Base-by-base conservation (phyloP, 2,329 filamentous ascomycete species). In the Exophiala calicioides region DNA sequence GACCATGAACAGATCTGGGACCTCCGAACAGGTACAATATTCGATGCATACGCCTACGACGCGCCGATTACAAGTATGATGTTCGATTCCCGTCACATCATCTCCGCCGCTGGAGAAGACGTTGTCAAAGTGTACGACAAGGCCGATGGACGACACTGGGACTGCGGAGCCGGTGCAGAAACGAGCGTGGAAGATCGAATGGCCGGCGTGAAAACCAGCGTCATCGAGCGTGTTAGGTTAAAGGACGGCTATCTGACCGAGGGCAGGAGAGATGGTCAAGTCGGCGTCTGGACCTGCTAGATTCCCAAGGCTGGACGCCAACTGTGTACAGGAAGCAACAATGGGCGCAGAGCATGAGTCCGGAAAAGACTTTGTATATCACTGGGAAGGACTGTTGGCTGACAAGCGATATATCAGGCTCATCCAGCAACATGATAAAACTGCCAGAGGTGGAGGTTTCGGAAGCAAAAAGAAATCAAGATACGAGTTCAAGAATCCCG, bases 91-190 rank as follows among this genome's bases (percentile, higher is more conserved):
- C 84, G 90, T 41, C 82, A 90, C 39, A 98, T 98, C 58, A 90
- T 93, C 24, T 82, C 86, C 41, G 91, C 93, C 2, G 90, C 90
- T 0, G 88, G 90, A 31, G 93, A 97, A 68, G 84, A 90, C 61
- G 89, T 97, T 18, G 90, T 93, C 59, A 98, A 98, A 72, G 86
- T 98, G 50, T 98, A 97, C 71, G 93, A 98, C 72, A 97, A 97
- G 77, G 85, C 89, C 3, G 93, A 98, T 65, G 90, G 90, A 30
- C 77, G 88, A 52, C 93, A 97, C 68, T 98, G 93, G 93, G 89
- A 95, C 67, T 96, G 90, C 68, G 93, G 93, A 42, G 84, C 89
- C 2, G 91, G 90, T 26, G 81, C 86, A 36, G 78, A 76, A 3
- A 40, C 43, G 5, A 50, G 30, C 5, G 55, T 56, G 3, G 66